Conservation (phyloP, 2,329 filamentous ascomycete genomes). For the Aspergillus bombycis region DNA sequence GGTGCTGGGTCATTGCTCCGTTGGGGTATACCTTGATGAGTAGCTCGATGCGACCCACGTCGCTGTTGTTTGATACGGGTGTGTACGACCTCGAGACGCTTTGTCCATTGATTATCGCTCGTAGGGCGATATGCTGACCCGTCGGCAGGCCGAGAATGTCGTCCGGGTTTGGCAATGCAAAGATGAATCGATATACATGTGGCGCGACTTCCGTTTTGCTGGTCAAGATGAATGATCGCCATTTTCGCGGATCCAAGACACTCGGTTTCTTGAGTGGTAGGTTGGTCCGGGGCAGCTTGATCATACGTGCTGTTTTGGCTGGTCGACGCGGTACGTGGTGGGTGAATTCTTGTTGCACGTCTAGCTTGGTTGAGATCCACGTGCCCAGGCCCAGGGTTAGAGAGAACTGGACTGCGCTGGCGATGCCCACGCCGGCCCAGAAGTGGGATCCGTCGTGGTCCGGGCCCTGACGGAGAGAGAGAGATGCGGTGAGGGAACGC, state of each 20-base stretch:
- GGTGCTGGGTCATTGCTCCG: constrained; percentile 30
- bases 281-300: constrained; percentile 28
- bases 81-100: constrained; percentile 56
- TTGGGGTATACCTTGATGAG: constrained; percentile 34
- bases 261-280: constrained; percentile 30
- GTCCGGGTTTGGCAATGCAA: constrained; percentile 49
- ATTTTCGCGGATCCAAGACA: constrained; percentile 40
- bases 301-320: constrained; percentile 33
- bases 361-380: constrained; percentile 25
- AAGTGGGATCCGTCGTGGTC: constrained; percentile 12
- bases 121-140: constrained; percentile 58
- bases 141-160: constrained; percentile 56
- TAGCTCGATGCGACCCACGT: constrained; percentile 31
- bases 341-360: constrained; percentile 30
- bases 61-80: constrained; percentile 36
- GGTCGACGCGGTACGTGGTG: constrained; percentile 44
- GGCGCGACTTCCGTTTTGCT: constrained; percentile 19
- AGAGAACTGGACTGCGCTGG: constrained; percentile 22
- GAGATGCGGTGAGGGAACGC: background rate
- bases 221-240: constrained; percentile 52
- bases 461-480: background rate
- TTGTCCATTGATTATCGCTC: constrained; percentile 49
- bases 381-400: constrained; percentile 22
- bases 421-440: constrained; percentile 26
- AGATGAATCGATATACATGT: constrained; percentile 47